Evolutionary conservation across 495 filamentous ascomycete genomes (phyloP), one percentile per base, ranked within the genome.

Genomic region (Bathelium albidoporum): DNA sequence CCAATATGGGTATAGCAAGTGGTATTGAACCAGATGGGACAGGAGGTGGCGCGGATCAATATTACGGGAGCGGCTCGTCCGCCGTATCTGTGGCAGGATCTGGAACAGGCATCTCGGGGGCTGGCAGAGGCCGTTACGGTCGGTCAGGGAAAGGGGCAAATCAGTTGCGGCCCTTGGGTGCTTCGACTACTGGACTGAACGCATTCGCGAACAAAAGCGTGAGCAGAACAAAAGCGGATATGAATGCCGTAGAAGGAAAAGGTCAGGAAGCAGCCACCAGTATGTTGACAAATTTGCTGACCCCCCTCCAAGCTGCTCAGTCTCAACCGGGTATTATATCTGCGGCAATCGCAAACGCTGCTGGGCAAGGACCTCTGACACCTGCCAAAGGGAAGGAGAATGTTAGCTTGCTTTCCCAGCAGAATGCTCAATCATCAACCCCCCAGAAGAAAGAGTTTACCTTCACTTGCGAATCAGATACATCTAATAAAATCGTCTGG

Each of bases 331-430:
- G 90, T 59, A 95, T 96, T 65, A 96, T 97, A 62, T 91, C 85
- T 20, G 81, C 84, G 55, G 92, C 91, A n/a, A 95, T 95, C 69
- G 90, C 91, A 11, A 93, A 88, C 70, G 90, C 91, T 28, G 89
- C 89, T 58, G 88, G 76, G 62, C 65, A 88, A 60, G 79, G 84
- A 20, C 81, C 86, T 1, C 76, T 80, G 20, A 80, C 80, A 12
- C 78, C 84, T 2, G 76, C 76, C 1, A 78, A 76, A 66, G 87
- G 85, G 3, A 81, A 86, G 64, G 87, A 88, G 68, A 91, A 91
- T 69, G 80, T 83, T 43, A 94, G 89, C 71, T 79, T 93, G 65
- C 71, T 94, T 44, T 85, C 89, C 49, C 88, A 89, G 69, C 82
- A 87, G 73, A 73, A 44, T 58, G 36, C 43, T 26, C 52, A 81